These are phyloP conservation scores for Hippophae gyantsensis DNA, from an alignment of 306 rosid genomes.

Conservation along the genomic window DNA sequence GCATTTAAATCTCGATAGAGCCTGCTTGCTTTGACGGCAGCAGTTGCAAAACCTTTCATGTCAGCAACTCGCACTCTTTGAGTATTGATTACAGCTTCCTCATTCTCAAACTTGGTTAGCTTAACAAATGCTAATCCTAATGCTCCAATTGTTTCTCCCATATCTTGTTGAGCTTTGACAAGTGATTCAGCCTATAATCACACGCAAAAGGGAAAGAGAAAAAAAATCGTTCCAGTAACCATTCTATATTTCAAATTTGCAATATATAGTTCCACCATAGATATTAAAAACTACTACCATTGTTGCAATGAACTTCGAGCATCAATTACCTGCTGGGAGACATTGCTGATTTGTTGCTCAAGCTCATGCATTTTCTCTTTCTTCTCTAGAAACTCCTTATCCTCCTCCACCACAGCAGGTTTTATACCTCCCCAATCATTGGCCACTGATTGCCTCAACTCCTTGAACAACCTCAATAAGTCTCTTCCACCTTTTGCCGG, in stretches of 20 bases:
- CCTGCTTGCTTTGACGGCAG: constrained; percentile 89
- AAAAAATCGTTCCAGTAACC: constrained; percentile 4
- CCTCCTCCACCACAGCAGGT: constrained; percentile 78
- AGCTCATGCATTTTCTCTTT: constrained; percentile 61
- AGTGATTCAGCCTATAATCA: constrained; percentile 75
- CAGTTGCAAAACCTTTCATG: constrained; percentile 78
- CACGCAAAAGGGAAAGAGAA: not conserved
- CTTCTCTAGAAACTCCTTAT: constrained; percentile 75
- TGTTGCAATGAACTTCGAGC: not conserved
- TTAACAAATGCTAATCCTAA: constrained; percentile 78
- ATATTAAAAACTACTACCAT: not conserved
- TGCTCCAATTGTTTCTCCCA: constrained; percentile 91
- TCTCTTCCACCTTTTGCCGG: constrained; percentile 89
- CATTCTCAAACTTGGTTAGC: constrained; percentile 79
- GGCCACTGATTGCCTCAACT: constrained; percentile 73
- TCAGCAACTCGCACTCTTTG: constrained; percentile 73
- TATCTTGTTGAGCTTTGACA: constrained; percentile 89
- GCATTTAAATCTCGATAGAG: constrained; percentile 79
- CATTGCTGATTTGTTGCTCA: constrained; percentile 61
- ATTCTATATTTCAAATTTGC: not conserved
- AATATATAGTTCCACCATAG: not conserved
- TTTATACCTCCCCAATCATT: constrained; percentile 79
- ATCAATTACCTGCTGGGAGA: constrained; percentile 69
- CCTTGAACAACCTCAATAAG: constrained; percentile 79
- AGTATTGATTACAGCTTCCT: constrained; percentile 54